These are phyloP conservation scores for Allomyces javanicus DNA, from an alignment of 192 early-diverging fungal species.

Conservation along the genomic window DNA sequence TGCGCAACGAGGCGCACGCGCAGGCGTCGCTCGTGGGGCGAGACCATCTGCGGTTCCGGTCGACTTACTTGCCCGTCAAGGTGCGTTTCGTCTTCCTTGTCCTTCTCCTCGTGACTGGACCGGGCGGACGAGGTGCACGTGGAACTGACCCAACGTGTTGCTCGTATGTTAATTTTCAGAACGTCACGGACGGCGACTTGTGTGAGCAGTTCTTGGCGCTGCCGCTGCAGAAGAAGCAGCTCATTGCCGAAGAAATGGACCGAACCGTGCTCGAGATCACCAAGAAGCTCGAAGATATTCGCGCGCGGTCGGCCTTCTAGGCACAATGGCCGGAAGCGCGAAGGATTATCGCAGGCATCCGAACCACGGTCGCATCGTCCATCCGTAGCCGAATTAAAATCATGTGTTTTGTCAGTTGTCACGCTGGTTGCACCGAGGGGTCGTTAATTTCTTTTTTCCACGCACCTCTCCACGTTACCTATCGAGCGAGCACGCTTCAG, in stretches of 20 bases:
- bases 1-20: slow-evolving; percentile 56
- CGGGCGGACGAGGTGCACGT: not conserved
- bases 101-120: slow-evolving; percentile 5
- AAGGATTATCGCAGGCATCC: too few species aligned
- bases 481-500: too few species aligned
- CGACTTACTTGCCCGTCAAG: slow-evolving; percentile 56
- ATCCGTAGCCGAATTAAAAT: too few species aligned
- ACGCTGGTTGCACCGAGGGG: too few species aligned
- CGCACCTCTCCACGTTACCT: too few species aligned
- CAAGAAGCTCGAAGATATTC: slow-evolving; percentile 90
- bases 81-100: slow-evolving; percentile 6
- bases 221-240: slow-evolving; percentile 45
- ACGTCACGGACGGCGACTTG: slow-evolving; percentile 70
- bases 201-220: slow-evolving; percentile 70
- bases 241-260: slow-evolving; percentile 75
- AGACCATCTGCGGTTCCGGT: slow-evolving; percentile 73
- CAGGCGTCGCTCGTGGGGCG: slow-evolving; percentile 43
- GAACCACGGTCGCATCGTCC: too few species aligned
- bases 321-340: not conserved
- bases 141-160: not conserved
- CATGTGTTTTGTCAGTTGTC: too few species aligned
- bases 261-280: slow-evolving; percentile 59
- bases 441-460: too few species aligned
- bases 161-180: slow-evolving; percentile 1
- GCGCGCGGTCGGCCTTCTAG: slow-evolving; percentile 28